Percentiles rank a stretch among this genome's conserved stretches.
Conservation (phyloP, 1,139 yeast species). For the Yamadazyma conglobata region DNA sequence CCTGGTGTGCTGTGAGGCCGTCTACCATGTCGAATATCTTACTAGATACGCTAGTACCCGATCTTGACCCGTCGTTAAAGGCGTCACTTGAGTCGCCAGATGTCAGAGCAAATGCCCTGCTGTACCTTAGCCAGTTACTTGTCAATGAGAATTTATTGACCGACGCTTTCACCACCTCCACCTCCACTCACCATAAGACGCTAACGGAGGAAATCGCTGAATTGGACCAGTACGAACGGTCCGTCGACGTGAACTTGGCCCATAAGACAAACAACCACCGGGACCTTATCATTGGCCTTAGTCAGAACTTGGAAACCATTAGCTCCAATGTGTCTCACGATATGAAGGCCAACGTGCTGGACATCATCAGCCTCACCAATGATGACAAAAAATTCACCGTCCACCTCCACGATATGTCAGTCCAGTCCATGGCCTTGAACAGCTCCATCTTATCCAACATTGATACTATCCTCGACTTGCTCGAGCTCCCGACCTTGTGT, state of each 20-base stretch:
- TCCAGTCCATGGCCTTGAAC: constrained; percentile 22
- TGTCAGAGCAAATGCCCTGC: constrained; percentile 15
- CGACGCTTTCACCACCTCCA: constrained; percentile 31
- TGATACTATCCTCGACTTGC: constrained; percentile 69
- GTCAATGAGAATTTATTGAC: constrained; percentile 42
- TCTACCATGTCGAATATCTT: constrained; percentile 21
- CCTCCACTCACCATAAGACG: constrained; percentile 19
- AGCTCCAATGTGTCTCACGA: constrained; percentile 21
- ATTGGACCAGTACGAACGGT: constrained; percentile 33
- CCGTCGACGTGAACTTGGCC: constrained; percentile 29
- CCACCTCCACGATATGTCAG: constrained; percentile 22
- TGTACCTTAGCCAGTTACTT: constrained; percentile 26
- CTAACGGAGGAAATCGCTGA: constrained; percentile 48
- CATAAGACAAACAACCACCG: constrained; percentile 34
- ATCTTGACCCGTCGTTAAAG: constrained; percentile 17
- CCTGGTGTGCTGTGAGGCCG: no score
- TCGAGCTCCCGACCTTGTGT: constrained; percentile 81
- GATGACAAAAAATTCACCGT: constrained; percentile 15
- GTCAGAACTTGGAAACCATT: constrained; percentile 28
- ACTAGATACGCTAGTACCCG: constrained; percentile 21
- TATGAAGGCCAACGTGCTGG: constrained; percentile 21
- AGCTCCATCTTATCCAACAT: constrained; percentile 54
- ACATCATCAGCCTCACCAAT: constrained; percentile 15
- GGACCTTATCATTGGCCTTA: constrained; percentile 39
- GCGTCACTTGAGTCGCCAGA: constrained; percentile 9